Evolutionary conservation across 352 stramenopile species (phyloP), one percentile per base, ranked within the genome.

Genomic region (Phytopythium oedochilum): DNA sequence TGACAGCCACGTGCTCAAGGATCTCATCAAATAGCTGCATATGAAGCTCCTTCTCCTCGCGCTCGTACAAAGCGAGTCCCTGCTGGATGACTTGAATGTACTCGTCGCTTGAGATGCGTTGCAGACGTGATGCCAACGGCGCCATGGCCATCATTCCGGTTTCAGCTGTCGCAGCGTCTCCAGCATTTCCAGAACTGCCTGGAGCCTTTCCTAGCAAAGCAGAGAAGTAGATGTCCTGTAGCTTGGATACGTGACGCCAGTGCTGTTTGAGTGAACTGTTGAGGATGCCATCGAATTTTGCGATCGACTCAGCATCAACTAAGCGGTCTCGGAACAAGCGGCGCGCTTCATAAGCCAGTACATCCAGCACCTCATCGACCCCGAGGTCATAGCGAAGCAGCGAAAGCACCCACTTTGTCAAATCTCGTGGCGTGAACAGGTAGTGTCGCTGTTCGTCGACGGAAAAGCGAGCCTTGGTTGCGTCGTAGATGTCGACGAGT

Each of bases 381-480:
- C 75, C 81, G 0, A 98, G 64, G 53, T 98, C 87, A 56, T 98
- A 98, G 10, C 90, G 81, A 2, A 94, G 61, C 7, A 98, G 64
- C 5, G 85, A 77, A 40, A 92, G 85, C 18, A 96, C 84, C 92
- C 92, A 98, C 28, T 91, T 83, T 5, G 89, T 98, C 14, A 98
- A 42, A 56, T 98, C 91, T 3, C 94, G 84, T 1, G 92, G 92
- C 14, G 92, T 98, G 54, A 98, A 97, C 12, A 97, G 69, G 61
- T 98, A 98, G 59, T 98, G 94, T n/a, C 94, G 74, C 32, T 96
- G 74, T 36, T 98, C 93, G 50, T 98, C 91, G 18, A 98, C 88
- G 0, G 73, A 95, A 65, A 98, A 98, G 44, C 96, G 97, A 26
- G 65, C 62, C 32, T 90, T 89, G 17, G 94, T 80, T 11, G 86